phyloP scores from a whole-genome alignment of 2,329 filamentous ascomycete genomes.

The Pseudogymnoascus sp. region DNA sequence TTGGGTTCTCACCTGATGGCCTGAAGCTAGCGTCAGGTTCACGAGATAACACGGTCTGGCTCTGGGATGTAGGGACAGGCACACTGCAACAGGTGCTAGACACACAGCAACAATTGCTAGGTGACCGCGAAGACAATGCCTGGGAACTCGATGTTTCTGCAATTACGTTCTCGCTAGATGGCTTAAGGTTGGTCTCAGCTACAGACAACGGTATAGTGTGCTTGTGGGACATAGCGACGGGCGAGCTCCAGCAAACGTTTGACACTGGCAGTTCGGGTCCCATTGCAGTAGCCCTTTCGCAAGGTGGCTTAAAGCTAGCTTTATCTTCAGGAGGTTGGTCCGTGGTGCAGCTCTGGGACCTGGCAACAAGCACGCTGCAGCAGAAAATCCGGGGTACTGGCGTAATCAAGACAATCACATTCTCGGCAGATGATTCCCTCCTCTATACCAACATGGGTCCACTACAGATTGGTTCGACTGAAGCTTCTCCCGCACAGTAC shows the following conservation, averaged over 20 bases:
- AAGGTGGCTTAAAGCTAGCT: background rate
- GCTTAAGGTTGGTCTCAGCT: background rate
- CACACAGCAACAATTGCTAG: too few relatives aligned
- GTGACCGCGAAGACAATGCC: background rate
- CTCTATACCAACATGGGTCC: too few relatives aligned
- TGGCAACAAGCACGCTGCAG: too few relatives aligned
- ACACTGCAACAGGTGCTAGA: too few relatives aligned
- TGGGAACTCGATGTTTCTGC: background rate
- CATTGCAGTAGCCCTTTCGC: too few relatives aligned
- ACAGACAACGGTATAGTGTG: background rate
- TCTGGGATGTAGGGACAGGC: background rate
- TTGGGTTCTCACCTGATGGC: background rate
- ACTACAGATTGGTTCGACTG: too few relatives aligned
- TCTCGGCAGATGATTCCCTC: conserved; percentile 47
- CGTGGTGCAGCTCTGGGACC: too few relatives aligned
- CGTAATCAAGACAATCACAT: conserved; percentile 21
- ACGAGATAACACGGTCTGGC: background rate
- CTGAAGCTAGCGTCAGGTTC: background rate
- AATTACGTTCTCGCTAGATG: background rate
- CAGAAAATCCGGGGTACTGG: too few relatives aligned
- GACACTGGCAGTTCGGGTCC: too few relatives aligned
- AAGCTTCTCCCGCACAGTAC: too few relatives aligned
- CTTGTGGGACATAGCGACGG: conserved; percentile 8
- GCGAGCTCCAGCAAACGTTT: background rate
- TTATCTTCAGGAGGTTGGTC: too few relatives aligned